These are phyloP conservation scores for Blastomyces silverae DNA, from an alignment of 2,329 filamentous ascomycete species.

Conservation along the genomic window DNA sequence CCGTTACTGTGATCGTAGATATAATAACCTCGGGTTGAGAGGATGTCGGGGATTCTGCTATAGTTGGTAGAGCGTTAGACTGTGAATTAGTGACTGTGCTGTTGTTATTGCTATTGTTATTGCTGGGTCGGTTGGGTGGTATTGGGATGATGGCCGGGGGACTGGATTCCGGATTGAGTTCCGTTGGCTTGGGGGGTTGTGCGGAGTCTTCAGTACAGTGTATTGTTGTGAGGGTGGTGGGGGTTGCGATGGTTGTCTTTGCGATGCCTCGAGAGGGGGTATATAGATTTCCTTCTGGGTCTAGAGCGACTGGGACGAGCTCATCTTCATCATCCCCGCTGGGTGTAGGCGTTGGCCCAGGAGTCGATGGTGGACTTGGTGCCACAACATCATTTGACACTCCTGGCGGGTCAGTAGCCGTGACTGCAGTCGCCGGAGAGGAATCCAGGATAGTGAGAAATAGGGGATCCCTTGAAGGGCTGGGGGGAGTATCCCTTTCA, in stretches of 20 bases:
- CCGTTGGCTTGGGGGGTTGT: background rate
- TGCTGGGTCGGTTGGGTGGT: background rate
- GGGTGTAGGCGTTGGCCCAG: background rate
- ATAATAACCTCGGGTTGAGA: background rate
- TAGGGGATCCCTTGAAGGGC: background rate
- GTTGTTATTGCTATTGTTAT: too few relatives aligned
- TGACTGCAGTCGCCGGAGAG: background rate
- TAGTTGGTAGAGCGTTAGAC: background rate
- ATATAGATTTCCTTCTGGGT: background rate
- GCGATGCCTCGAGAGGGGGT: background rate
- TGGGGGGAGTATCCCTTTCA: background rate
- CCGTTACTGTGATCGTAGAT: conserved; percentile 6
- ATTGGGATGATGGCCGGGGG: conserved; percentile 8
- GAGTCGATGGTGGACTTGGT: background rate
- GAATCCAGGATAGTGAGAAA: background rate
- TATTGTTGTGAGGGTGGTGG: background rate
- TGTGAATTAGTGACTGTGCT: background rate
- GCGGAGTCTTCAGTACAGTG: background rate
- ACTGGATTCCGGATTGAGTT: background rate
- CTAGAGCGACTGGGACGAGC: background rate
- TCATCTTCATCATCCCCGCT: background rate
- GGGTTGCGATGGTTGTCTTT: background rate
- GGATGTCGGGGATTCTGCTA: background rate
- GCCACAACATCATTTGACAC: background rate
- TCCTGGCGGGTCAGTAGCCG: background rate